These are phyloP conservation scores for Populus hybrid DNA, from an alignment of 441 rosid species.

Conservation along the genomic window DNA sequence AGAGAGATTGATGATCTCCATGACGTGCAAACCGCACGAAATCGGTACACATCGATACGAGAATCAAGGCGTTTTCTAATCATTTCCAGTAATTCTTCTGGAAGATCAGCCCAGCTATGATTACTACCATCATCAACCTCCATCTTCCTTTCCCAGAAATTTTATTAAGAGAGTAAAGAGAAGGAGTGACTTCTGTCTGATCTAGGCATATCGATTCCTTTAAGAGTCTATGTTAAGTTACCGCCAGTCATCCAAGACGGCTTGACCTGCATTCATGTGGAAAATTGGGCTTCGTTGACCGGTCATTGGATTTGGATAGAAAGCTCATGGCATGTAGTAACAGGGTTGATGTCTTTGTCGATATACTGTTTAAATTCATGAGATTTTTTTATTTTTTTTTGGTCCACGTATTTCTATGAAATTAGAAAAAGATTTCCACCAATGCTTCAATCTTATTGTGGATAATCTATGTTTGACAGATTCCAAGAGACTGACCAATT, in stretches of 20 bases:
- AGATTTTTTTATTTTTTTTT: too few relatives aligned
- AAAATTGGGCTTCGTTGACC: background rate
- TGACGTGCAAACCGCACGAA: too few relatives aligned
- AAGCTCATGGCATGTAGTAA: background rate
- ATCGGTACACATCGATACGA: conserved; percentile 44
- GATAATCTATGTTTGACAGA: too few relatives aligned
- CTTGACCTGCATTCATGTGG: background rate
- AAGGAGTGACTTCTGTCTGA: background rate
- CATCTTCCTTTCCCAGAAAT: background rate
- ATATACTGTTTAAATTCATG: background rate
- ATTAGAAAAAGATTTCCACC: too few relatives aligned
- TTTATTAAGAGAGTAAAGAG: background rate
- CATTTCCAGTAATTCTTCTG: conserved; percentile 48
- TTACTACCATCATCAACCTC: background rate
- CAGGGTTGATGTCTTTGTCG: background rate
- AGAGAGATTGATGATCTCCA: conserved; percentile 35
- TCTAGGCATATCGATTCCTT: background rate
- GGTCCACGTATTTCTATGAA: too few relatives aligned
- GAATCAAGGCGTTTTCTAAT: conserved; percentile 40
- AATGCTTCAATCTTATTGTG: too few relatives aligned
- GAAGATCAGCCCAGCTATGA: conserved; percentile 46
- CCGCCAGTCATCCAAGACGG: background rate
- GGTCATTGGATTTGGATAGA: background rate
- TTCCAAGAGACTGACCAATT: too few relatives aligned
- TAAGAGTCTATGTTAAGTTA: background rate